Base-by-base conservation (phyloP, 2,329 filamentous ascomycete genomes). In the Kalmusia sp. region DNA sequence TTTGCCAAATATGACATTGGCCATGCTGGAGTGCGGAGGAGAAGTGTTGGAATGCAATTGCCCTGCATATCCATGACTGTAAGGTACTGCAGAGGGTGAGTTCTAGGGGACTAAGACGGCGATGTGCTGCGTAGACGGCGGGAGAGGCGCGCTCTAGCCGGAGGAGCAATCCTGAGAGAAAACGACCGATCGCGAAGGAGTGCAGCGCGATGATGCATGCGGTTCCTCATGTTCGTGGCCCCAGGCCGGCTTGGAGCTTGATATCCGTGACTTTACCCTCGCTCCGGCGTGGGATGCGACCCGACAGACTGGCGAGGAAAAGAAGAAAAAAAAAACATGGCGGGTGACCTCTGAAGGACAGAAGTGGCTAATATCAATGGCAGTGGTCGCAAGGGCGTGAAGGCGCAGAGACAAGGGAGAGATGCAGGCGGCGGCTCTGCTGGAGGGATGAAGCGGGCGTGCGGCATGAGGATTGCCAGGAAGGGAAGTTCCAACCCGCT, bases 271-370 rank as follows among this genome's bases (percentile, higher is more conserved):
- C 9, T 33, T 41, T 35, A 34, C 24, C 21, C 34, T 15, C 25
- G n/a, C 49, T 51, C 47, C 50, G 38, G 52, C 53, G 56, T 58
- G 54, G 56, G 56, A 50, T 54, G 30, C 31, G 45, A 41, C 59
- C 58, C 54, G 53, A 22, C 51, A 58, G 49, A 44, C 55, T 52
- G 63, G 62, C 60, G 49, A 48, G 19, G 35, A 58, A 52, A 61
- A 62, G 58, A 56, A 15, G 35, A 58, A 52, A 61, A 62, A 57
- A 56, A 59, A 52, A 51, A 46, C 34, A 49, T 47, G 37, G 40
- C 49, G 28, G 49, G 27, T 51, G 59, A 55, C 48, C 33, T 53
- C 2, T 41, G 9, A 45, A 33, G 45, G 27, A 52, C 48, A 22
- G 25, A 45, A 31, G 30, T 25, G 45, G 25, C 41, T 45, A 33